These are phyloP conservation scores for Tetrapisispora pingtungensis DNA, from an alignment of 805 yeast species.

Conservation along the genomic window DNA sequence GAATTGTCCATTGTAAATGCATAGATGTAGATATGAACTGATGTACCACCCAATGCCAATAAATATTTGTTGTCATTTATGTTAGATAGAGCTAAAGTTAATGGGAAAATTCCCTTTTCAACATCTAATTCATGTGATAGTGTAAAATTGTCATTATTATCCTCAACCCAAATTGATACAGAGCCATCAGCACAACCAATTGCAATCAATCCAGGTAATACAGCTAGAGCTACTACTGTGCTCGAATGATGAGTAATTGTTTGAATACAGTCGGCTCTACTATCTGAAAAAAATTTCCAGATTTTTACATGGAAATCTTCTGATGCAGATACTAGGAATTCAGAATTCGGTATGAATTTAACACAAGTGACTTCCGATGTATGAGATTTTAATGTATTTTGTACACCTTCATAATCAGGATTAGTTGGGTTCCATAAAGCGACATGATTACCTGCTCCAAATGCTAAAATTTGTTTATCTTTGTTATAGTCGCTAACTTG, in stretches of 20 bases:
- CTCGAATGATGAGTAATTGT: slow-evolving; percentile 35
- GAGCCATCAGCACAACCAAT: slow-evolving; percentile 60
- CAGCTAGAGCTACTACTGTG: slow-evolving; percentile 48
- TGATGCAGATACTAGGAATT: slow-evolving; percentile 47
- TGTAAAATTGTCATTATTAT: slow-evolving; percentile 7
- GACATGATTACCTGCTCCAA: slow-evolving; percentile 56
- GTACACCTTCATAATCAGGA: slow-evolving; percentile 36
- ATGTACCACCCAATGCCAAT: slow-evolving; percentile 69
- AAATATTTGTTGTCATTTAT: slow-evolving; percentile 30
- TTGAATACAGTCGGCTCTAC: slow-evolving; percentile 17
- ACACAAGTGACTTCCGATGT: slow-evolving; percentile 57
- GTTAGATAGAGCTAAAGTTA: slow-evolving; percentile 19
- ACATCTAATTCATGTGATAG: slow-evolving; percentile 19
- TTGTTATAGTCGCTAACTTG: slow-evolving; percentile 45
- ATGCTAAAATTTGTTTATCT: slow-evolving; percentile 41
- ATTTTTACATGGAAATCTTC: slow-evolving; percentile 56
- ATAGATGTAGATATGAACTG: slow-evolving; percentile 42
- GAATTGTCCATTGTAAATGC: slow-evolving; percentile 29
- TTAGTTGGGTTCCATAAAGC: slow-evolving; percentile 62
- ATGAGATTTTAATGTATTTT: slow-evolving; percentile 51
- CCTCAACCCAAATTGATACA: slow-evolving; percentile 40
- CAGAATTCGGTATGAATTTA: slow-evolving; percentile 39
- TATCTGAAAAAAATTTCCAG: slow-evolving; percentile 37
- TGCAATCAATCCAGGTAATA: slow-evolving; percentile 34
- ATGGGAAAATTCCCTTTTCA: slow-evolving; percentile 20